Base-by-base conservation (phyloP, 805 yeast species). In the Peterozyma toletana region DNA sequence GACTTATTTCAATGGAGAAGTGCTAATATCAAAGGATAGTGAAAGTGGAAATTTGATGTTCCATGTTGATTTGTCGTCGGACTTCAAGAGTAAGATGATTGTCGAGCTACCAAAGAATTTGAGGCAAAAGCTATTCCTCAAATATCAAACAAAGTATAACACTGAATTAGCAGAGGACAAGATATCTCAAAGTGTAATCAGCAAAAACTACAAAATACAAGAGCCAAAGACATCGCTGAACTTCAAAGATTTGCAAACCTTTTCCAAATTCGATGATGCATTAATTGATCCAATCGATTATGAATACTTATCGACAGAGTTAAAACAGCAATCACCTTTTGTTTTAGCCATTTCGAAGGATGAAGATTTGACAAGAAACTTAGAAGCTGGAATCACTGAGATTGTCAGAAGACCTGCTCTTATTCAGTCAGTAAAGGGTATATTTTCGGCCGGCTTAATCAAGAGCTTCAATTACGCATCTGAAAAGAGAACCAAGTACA, bases 381-480 rank as follows among this genome's bases (percentile, higher is more conserved):
- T 76, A 50, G 48, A 57, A 45, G 44, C 59, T 3, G 64, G 73
- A 2, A 67, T 86, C 34, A 63, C 67, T 49, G 62, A 69, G 21
- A 83, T 84, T 1, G 89, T 90, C 7, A 68, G 68, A 37, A 64
- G 65, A 56, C 82, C 93, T n/a, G 86, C 96, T 13, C 57, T 80
- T 13, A 61, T 78, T 9, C 99, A 93, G 61, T 78, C 87, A 30
- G 50, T 78, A 14, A 89, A 91, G 60, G 99, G 99, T 0, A 54
- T 91, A 1, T 66, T 87, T 36, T 88, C 96, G 3, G 96, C 98
- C 1, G 99, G 99, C 1, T 40, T 85, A 1, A 57, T 67, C 15
- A 86, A 84, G 57, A 78, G 90, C 10, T 57, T 79, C 40, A 76
- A 72, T 54, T 90, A 90, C 60, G 90, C 95, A 4, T 66, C 75